phyloP scores from a whole-genome alignment of 2,329 filamentous ascomycete genomes.

The Macroventuria anomochaeta region DNA sequence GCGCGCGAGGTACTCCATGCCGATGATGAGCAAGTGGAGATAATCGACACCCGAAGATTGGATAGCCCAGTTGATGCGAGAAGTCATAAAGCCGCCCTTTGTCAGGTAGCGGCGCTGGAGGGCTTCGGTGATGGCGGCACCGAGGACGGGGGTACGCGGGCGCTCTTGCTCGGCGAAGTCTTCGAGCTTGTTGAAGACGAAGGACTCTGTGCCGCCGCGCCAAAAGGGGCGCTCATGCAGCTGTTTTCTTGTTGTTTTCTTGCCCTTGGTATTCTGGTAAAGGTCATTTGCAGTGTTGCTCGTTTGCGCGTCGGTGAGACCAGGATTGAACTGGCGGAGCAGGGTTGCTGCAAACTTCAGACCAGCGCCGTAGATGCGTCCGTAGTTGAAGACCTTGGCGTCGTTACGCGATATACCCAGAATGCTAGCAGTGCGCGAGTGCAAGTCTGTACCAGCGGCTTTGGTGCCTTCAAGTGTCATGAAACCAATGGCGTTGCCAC shows the following conservation, averaged over 20 bases:
- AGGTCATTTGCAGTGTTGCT: slow-evolving; percentile 76
- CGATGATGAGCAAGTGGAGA: slow-evolving; percentile 87
- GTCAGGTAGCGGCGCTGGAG: slow-evolving; percentile 86
- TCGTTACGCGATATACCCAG: slow-evolving; percentile 93
- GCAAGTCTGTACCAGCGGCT: slow-evolving; percentile 88
- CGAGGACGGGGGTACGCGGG: slow-evolving; percentile 88
- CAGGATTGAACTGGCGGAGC: slow-evolving; percentile 91
- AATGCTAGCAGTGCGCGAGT: slow-evolving; percentile 91
- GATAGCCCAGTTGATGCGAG: slow-evolving; percentile 98
- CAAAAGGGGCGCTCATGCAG: slow-evolving; percentile 82
- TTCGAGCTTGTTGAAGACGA: slow-evolving; percentile 98
- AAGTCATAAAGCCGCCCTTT: slow-evolving; percentile 92
- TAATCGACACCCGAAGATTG: slow-evolving; percentile 98
- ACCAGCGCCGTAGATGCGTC: slow-evolving; percentile 97
- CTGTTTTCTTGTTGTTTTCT: slow-evolving; percentile 76
- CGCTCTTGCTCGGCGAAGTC: slow-evolving; percentile 95
- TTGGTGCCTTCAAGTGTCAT: slow-evolving; percentile 99
- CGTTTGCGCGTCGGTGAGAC: slow-evolving; percentile 79
- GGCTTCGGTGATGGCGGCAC: slow-evolving; percentile 94
- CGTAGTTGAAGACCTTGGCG: slow-evolving; percentile 98
- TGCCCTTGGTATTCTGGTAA: slow-evolving; percentile 89
- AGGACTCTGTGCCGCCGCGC: slow-evolving; percentile 94
- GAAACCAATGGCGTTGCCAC: slow-evolving; percentile 96
- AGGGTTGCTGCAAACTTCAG: slow-evolving; percentile 91
- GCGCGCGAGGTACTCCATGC: slow-evolving; percentile 91